phyloP scores from a whole-genome alignment of 805 yeast species.

The Candida parachauliodes region DNA sequence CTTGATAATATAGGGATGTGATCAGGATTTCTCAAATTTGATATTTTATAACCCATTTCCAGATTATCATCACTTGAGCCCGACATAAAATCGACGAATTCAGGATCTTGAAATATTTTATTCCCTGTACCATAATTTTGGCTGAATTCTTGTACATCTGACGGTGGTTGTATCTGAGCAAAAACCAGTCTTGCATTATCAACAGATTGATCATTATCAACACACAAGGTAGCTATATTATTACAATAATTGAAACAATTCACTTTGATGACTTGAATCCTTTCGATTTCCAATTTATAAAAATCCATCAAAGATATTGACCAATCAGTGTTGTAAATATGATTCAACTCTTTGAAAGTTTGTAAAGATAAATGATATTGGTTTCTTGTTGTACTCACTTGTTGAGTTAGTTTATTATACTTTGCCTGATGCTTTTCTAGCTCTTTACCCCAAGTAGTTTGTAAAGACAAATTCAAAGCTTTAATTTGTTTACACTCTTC shows the following conservation, averaged over 20 bases:
- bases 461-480: constrained; percentile 56
- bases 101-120: constrained; percentile 54
- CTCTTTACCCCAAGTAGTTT: constrained; percentile 71
- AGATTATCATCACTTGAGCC: constrained; percentile 32
- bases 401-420: constrained; percentile 45
- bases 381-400: constrained; percentile 40
- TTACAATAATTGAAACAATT: constrained; percentile 79
- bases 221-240: constrained; percentile 69
- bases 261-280: constrained; percentile 64
- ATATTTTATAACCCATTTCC: constrained; percentile 21
- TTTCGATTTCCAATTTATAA: constrained; percentile 68
- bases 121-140: constrained; percentile 61
- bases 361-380: constrained; percentile 57
- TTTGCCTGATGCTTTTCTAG: constrained; percentile 57
- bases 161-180: constrained; percentile 62
- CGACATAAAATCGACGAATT: constrained; percentile 55
- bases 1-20: constrained; percentile 22
- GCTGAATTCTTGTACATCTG: constrained; percentile 56
- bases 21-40: constrained; percentile 34
- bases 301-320: constrained; percentile 53
- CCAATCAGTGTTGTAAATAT: constrained; percentile 74
- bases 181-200: constrained; percentile 65
- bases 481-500: constrained; percentile 56
- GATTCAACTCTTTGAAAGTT: constrained; percentile 53
- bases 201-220: constrained; percentile 71